Evolutionary conservation across 2,329 filamentous ascomycete species (phyloP), one percentile per base, ranked within the genome.

Genomic region (Botrytis aclada): DNA sequence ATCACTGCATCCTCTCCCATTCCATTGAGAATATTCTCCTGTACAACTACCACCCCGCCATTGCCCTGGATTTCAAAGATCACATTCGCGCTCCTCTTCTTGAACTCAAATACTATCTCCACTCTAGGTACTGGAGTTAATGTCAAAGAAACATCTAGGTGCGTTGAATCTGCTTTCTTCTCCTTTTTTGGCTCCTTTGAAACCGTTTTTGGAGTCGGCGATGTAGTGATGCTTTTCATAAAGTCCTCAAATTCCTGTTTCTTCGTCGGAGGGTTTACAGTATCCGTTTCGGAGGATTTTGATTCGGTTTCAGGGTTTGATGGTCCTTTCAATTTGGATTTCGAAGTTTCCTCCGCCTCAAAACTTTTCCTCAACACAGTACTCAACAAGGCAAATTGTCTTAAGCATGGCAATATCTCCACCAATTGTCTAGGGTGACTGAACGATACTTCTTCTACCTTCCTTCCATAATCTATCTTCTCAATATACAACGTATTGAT

Each of bases 341-440:
- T 67, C 32, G 34, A 29, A 22, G 22, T 41, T 51, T 32, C 70
- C 32, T 61, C 74, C 0, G 75, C 71, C 4, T 62, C 45, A 78
- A 93, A 92, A 72, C 86, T 89, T 67, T 87, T 88, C 72, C 86
- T 83, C 5, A 95, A 84, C 3, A 96, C 81, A 0, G 85, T 88
- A 1, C 89, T 89, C 7, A 93, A 83, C 76, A 92, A 89, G 0
- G 91, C 91, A 79, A 93, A 96, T 80, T 96, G 93, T 22, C 93
- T 86, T 25, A 96, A 84, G 6, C 87, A 84, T 0, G 93, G 92
- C n/a, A 97, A 85, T 79, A 95, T 88, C 70, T 88, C 86, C 10
- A 95, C 84, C 6, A 97, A 83, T 79, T 97, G 93, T 67, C 89
- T 88, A 0, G 93, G 93, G 78, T 97, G 93, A 3, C 89, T 88